Percentiles rank a stretch among this genome's conserved stretches.
Conservation (phyloP, 257 asterid genomes). For the Solanum clarkiae region DNA sequence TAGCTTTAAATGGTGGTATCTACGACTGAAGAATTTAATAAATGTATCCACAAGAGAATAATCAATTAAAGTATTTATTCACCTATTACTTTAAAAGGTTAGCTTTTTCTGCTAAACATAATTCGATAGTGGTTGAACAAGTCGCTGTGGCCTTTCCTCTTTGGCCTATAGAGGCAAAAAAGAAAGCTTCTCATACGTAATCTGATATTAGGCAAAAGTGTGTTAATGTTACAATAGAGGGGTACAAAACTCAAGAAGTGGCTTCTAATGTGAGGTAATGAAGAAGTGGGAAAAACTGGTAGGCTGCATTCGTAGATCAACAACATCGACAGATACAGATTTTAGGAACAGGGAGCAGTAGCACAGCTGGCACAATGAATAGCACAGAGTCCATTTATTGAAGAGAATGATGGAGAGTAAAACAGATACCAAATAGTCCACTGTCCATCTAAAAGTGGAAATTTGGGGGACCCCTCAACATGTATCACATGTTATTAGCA, state of each 20-base stretch:
- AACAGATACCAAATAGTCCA: slow-evolving; percentile 14
- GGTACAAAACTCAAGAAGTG: not conserved
- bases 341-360: slow-evolving; percentile 12
- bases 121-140: not conserved
- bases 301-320: not conserved
- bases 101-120: not conserved
- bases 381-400: slow-evolving; percentile 11
- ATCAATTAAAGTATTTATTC: not conserved
- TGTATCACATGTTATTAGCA: slow-evolving; percentile 3
- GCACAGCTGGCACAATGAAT: slow-evolving; percentile 28
- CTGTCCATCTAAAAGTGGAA: slow-evolving; percentile 8
- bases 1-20: not conserved
- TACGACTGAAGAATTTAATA: not conserved
- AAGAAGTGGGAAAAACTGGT: not conserved
- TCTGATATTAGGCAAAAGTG: not conserved
- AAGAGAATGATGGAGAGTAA: slow-evolving; percentile 1
- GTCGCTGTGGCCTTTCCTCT: not conserved
- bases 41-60: not conserved
- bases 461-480: slow-evolving; percentile 12
- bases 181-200: not conserved
- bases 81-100: not conserved
- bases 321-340: slow-evolving; percentile 3
- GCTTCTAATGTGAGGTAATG: not conserved
- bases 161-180: not conserved
- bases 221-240: not conserved